Base-by-base conservation (phyloP, 805 yeast genomes). In the Ogataea methylovora region DNA sequence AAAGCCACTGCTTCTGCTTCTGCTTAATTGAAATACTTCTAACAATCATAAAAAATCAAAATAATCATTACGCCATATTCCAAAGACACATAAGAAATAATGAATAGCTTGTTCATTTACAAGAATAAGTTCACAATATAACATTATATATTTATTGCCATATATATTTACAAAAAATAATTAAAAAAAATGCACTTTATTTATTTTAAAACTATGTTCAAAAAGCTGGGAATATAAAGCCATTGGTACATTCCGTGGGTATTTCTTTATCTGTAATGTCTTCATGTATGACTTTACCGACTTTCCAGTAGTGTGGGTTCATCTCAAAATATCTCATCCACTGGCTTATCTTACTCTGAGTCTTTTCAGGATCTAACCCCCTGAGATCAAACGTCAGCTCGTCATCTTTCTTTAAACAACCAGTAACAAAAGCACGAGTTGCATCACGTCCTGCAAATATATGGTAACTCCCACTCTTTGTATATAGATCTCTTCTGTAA, bases 341-440 rank as follows among this genome's bases (percentile, higher is more conserved):
- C 27, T 63, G 52, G 2, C 29, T 31, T 4, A 81, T 55, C 27
- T 67, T 71, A 3, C 40, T 36, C 3, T 41, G 43, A 1, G 67
- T 73, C 23, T 61, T 62, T 2, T 26, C 42, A n/a, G 32, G 32
- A 4, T 54, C 75, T 16, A 81, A 55, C 0, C 80, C 86, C 24
- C 88, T 56, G 28, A 82, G 54, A 50, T 83, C 90, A 51, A 73
- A 68, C 0, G 88, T 80, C 40, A 66, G 65, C 45, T 81, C 81
- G 23, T 70, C 73, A 12, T 46, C 52, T 23, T 64, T 63, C 27
- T 56, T 51, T 38, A 82, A 74, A 45, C 87, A 81, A 3, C 88
- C 88, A 1, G 85, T 81, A 4, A 71, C 77, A 45, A 70, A 79
- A 14, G 81, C 82, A 20, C 88, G 58, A 3, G 86, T 78, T 26